These are phyloP conservation scores for Actinomortierella ambigua DNA, from an alignment of 371 early-diverging fungal genomes.

Conservation along the genomic window DNA sequence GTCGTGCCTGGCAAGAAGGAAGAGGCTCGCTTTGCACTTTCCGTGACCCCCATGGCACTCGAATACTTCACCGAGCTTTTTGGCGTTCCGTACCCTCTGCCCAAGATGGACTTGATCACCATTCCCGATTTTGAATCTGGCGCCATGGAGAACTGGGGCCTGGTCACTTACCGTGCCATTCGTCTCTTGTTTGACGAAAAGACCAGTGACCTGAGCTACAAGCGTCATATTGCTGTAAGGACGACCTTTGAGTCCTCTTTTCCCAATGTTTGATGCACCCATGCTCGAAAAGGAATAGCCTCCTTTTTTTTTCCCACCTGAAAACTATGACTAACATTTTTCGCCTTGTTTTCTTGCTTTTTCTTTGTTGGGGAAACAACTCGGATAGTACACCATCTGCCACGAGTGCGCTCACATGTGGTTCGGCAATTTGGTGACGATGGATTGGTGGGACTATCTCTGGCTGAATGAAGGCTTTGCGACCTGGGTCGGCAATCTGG, in stretches of 20 bases:
- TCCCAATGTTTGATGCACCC: too few species aligned
- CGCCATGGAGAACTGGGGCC: slow-evolving; percentile 94
- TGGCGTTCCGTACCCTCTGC: slow-evolving; percentile 84
- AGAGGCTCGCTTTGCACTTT: slow-evolving; percentile 78
- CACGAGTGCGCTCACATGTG: slow-evolving; percentile 96
- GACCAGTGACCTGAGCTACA: slow-evolving; percentile 67
- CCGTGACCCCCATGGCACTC: slow-evolving; percentile 71
- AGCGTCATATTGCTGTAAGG: slow-evolving; percentile 73
- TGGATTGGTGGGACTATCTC: slow-evolving; percentile 92
- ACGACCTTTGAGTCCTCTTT: too few species aligned
- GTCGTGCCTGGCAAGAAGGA: slow-evolving; percentile 72
- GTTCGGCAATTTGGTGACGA: slow-evolving; percentile 93
- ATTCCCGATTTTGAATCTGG: slow-evolving; percentile 91
- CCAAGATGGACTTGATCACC: slow-evolving; percentile 90
- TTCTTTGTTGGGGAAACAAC: too few species aligned
- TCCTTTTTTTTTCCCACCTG: too few species aligned
- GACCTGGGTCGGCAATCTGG: slow-evolving; percentile 88
- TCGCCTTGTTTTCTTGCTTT: too few species aligned
- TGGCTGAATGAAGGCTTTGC: slow-evolving; percentile 98
- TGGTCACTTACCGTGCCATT: slow-evolving; percentile 87
- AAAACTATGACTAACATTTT: too few species aligned
- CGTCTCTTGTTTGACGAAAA: slow-evolving; percentile 78
- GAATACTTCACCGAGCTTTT: slow-evolving; percentile 87
- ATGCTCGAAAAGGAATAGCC: too few species aligned
- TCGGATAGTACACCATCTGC: slow-evolving; percentile 74